Evolutionary conservation across 768 basidiomycete species (phyloP).

Genomic region (Boletus eberwhitei): DNA sequence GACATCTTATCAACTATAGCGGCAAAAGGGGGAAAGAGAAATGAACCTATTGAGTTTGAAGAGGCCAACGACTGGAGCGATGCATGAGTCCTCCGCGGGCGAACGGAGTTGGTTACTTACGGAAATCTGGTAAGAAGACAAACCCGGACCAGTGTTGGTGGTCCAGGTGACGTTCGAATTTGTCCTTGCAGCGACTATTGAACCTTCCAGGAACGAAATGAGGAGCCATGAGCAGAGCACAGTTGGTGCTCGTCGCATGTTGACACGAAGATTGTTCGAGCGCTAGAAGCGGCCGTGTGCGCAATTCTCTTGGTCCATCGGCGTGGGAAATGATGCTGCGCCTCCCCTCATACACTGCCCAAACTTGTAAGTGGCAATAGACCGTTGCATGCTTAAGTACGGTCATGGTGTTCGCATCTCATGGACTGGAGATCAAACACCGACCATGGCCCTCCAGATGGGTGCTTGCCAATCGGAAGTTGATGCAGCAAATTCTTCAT

Average conservation of each 20-base stretch:
- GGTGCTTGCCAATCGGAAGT: background rate
- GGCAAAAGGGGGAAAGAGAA: background rate
- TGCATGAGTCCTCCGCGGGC: conserved; percentile 11
- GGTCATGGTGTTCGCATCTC: background rate
- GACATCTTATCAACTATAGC: background rate
- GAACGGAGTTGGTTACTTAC: conserved; percentile 13
- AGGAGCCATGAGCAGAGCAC: conserved; percentile 17
- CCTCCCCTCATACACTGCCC: too few relatives aligned
- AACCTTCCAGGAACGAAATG: conserved; percentile 3
- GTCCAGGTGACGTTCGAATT: conserved; percentile 18
- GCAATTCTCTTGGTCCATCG: background rate
- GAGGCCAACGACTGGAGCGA: conserved; percentile 19
- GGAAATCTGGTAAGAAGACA: conserved; percentile 25
- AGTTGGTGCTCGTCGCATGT: conserved; percentile 23
- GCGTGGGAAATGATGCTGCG: conserved; percentile 13
- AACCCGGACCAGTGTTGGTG: conserved; percentile 5
- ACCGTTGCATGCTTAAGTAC: too few relatives aligned
- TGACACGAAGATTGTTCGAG: conserved; percentile 2
- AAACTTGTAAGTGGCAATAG: too few relatives aligned
- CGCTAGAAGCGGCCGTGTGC: background rate
- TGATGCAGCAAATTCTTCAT: background rate
- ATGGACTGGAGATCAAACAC: background rate
- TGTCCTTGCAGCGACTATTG: conserved; percentile 1
- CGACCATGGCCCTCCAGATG: too few relatives aligned
- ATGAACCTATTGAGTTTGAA: conserved; percentile 16